phyloP scores from a whole-genome alignment of 306 rosid species.

The Hippophae tibetana region DNA sequence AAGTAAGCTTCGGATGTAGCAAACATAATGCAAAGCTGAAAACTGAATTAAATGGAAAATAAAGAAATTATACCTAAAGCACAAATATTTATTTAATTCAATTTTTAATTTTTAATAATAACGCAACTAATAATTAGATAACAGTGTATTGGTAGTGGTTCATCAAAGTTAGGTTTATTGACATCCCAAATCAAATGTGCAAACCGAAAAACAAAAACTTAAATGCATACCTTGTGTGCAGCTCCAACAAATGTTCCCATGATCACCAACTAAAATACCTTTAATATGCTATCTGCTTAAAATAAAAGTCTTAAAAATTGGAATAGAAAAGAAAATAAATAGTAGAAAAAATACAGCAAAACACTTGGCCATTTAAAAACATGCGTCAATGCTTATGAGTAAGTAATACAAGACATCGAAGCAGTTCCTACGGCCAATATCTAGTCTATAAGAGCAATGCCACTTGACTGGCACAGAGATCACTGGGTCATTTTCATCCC shows the following conservation, averaged over 20 bases:
- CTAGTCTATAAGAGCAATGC: too few relatives aligned
- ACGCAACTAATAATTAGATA: too few relatives aligned
- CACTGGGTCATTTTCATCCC: too few relatives aligned
- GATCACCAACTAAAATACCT: slow-evolving; percentile 24
- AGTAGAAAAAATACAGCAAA: background rate
- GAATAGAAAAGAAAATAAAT: background rate
- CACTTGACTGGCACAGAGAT: too few relatives aligned
- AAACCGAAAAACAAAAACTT: slow-evolving; percentile 4
- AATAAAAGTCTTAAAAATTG: background rate
- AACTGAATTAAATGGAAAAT: too few relatives aligned
- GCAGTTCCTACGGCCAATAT: too few relatives aligned
- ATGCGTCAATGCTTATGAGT: background rate
- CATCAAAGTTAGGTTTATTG: background rate
- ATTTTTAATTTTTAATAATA: too few relatives aligned
- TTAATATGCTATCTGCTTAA: slow-evolving; percentile 25
- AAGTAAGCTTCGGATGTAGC: too few relatives aligned
- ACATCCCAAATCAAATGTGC: background rate
- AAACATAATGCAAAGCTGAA: too few relatives aligned
- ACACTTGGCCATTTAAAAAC: background rate
- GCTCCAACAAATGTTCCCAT: slow-evolving; percentile 75
- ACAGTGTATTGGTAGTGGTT: too few relatives aligned
- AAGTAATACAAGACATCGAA: background rate
- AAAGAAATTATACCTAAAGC: too few relatives aligned
- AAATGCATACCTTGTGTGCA: slow-evolving; percentile 41
- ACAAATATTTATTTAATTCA: too few relatives aligned